A percentile compares a stretch with the other conserved stretches of the same genome.
Evolutionary conservation across 179 eudicot species (phyloP).

Genomic region (Beta macrorhiza): DNA sequence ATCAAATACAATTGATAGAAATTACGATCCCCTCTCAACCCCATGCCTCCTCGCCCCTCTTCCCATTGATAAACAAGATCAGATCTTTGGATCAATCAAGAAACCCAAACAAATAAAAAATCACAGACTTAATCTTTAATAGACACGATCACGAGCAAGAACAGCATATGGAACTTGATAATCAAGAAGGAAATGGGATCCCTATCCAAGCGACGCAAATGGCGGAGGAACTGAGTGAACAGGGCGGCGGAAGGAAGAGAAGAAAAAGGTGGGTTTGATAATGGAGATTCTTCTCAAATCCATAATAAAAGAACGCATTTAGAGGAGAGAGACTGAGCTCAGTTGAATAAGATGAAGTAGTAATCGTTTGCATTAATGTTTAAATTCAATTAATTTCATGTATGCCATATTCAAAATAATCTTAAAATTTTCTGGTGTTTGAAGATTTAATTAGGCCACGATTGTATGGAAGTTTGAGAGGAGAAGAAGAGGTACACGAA

Average conservation of each 20-base stretch:
- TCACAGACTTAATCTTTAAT: too few relatives aligned
- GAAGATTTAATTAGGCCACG: conserved; percentile 6
- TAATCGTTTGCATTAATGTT: conserved; percentile 8
- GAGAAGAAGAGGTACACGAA: conserved; percentile 1
- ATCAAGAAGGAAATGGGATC: too few relatives aligned
- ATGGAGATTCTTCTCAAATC: conserved; percentile 34
- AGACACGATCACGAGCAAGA: too few relatives aligned
- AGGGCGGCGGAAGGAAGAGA: conserved; percentile 19
- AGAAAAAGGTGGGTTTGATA: conserved; percentile 22
- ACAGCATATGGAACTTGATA: too few relatives aligned
- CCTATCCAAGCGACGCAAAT: too few relatives aligned
- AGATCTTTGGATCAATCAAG: too few relatives aligned
- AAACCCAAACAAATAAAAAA: too few relatives aligned
- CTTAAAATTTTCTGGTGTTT: background rate
- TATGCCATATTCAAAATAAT: background rate
- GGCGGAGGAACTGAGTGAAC: background rate
- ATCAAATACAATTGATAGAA: too few relatives aligned
- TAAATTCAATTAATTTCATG: background rate
- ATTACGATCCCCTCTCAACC: too few relatives aligned
- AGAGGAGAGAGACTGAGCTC: background rate
- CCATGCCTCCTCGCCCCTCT: too few relatives aligned
- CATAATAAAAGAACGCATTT: conserved; percentile 19
- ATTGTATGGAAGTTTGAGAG: background rate
- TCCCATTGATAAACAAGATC: too few relatives aligned
- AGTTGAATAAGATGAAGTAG: background rate